A percentile compares a stretch with the other conserved stretches of the same genome.
phyloP scores from a whole-genome alignment of 148 eudicot genomes.

The Oxyria digyna region DNA sequence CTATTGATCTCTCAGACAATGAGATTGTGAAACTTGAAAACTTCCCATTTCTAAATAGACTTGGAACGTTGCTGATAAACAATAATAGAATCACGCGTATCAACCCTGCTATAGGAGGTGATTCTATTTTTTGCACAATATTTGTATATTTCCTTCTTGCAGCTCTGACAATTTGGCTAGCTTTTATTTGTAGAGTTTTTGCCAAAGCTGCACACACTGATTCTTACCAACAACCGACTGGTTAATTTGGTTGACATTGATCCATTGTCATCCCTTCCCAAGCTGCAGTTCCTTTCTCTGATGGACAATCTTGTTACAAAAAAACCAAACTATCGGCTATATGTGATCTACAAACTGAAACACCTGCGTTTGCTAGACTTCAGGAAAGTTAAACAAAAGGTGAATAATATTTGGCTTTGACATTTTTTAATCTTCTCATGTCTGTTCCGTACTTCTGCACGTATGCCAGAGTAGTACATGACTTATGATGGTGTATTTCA shows the following conservation, averaged over 20 bases:
- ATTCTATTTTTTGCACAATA: neutral
- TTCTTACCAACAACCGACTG: constrained; percentile 82
- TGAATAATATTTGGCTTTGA: constrained; percentile 16
- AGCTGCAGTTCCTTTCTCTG: constrained; percentile 64
- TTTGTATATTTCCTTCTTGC: neutral
- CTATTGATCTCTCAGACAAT: constrained; percentile 89
- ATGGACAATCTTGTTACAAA: constrained; percentile 76
- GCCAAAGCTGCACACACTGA: constrained; percentile 86
- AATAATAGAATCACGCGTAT: constrained; percentile 91
- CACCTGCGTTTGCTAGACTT: constrained; percentile 66
- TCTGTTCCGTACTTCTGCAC: neutral
- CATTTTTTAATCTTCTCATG: neutral
- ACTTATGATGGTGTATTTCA: neutral
- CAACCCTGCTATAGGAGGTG: constrained; percentile 86
- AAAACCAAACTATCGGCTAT: constrained; percentile 79
- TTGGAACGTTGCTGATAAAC: constrained; percentile 78
- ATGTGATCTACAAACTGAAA: constrained; percentile 80
- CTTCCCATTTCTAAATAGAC: constrained; percentile 68
- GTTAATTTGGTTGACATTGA: constrained; percentile 93
- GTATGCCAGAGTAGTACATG: too few relatives aligned
- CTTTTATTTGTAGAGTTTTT: constrained; percentile 54
- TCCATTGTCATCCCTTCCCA: constrained; percentile 81
- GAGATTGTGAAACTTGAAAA: constrained; percentile 97
- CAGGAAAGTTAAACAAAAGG: constrained; percentile 90
- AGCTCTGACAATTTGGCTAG: constrained; percentile 12